Conservation (phyloP, 2,329 filamentous ascomycete species). For the Fusarium chuoi region DNA sequence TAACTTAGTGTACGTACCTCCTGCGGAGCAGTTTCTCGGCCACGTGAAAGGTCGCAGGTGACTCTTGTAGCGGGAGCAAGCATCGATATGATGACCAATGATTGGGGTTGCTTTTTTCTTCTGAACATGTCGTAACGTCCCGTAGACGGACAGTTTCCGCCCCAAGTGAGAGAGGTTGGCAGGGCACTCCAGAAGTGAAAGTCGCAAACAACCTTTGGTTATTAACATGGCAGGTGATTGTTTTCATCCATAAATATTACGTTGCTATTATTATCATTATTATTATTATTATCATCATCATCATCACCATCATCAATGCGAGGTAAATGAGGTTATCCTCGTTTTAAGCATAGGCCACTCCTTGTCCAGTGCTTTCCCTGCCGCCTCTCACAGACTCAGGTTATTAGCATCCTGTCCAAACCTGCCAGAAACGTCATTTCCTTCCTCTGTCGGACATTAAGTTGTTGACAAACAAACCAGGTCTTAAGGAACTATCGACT, state of each 20-base stretch:
- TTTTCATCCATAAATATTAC: neutral
- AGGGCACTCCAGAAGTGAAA: neutral
- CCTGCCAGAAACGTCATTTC: slow-evolving; percentile 16
- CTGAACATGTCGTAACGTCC: neutral
- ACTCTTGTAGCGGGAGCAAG: slow-evolving; percentile 13
- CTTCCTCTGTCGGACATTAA: neutral
- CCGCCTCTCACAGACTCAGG: neutral
- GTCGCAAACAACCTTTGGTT: neutral
- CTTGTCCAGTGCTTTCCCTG: slow-evolving; percentile 15
- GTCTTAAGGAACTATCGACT: slow-evolving; percentile 1
- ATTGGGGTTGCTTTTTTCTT: slow-evolving; percentile 12
- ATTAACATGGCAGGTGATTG: neutral
- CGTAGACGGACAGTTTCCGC: slow-evolving; percentile 1
- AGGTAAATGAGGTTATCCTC: neutral
- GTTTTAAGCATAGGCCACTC: neutral
- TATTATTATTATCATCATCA: too few species aligned
- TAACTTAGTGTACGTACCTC: neutral
- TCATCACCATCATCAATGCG: neutral
- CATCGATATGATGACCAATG: neutral
- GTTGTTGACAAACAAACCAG: slow-evolving; percentile 2
- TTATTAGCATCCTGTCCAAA: neutral
- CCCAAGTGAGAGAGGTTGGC: neutral
- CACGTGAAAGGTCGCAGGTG: slow-evolving; percentile 36
- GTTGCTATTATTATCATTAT: neutral
- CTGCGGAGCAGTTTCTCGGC: slow-evolving; percentile 11